These are phyloP conservation scores for Daphne laureola DNA, from an alignment of 441 rosid species.

Conservation along the genomic window DNA sequence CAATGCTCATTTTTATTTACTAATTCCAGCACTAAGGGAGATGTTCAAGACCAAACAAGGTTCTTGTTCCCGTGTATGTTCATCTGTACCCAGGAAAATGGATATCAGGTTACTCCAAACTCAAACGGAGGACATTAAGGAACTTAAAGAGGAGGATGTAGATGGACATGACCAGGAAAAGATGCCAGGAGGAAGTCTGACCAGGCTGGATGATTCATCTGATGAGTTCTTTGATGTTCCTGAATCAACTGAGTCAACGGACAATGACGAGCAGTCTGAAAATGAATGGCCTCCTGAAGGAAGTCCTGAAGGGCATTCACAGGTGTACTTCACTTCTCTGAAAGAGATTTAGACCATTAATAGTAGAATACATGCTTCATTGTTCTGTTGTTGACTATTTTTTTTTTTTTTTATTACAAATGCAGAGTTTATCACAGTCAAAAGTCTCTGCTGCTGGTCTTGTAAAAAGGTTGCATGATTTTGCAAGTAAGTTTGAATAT, in stretches of 20 bases:
- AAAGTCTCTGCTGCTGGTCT: constrained; percentile 57
- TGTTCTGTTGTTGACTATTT: not conserved
- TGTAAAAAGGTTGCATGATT: constrained; percentile 73
- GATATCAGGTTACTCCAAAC: constrained; percentile 20
- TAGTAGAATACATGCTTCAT: not conserved
- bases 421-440: constrained; percentile 32
- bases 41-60: constrained; percentile 60
- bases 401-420: not conserved
- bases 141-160: constrained; percentile 14
- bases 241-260: constrained; percentile 37
- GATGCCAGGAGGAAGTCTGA: constrained; percentile 35
- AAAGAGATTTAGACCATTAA: not conserved
- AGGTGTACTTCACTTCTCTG: constrained; percentile 25
- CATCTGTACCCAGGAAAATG: constrained; percentile 27
- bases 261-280: constrained; percentile 27
- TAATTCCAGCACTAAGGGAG: constrained; percentile 62
- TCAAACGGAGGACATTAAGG: constrained; percentile 17
- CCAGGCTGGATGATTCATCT: constrained; percentile 45
- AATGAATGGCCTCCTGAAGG: constrained; percentile 37
- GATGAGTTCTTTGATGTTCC: constrained; percentile 97
- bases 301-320: constrained; percentile 26
- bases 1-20: constrained; percentile 2
- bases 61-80: constrained; percentile 29
- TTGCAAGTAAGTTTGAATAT: constrained; percentile 39
- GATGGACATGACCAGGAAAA: constrained; percentile 37